A percentile compares a stretch with the other conserved stretches of the same genome.
These are phyloP conservation scores for Knoxia roxburghii DNA, from an alignment of 257 asterid genomes.

Conservation along the genomic window DNA sequence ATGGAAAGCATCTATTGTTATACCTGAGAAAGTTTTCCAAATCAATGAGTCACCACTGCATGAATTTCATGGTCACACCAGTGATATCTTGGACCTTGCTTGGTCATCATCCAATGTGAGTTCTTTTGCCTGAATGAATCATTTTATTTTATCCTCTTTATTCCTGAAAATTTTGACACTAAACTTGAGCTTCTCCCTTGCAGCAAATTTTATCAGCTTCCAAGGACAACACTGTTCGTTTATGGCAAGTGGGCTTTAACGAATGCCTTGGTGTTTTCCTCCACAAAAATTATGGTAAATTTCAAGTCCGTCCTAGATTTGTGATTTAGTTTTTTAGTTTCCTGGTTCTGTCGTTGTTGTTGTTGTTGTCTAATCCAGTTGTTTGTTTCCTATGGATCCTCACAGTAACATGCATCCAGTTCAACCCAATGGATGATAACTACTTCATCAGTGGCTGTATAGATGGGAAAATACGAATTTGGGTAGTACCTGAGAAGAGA, in stretches of 20 bases:
- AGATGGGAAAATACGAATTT: slow-evolving; percentile 81
- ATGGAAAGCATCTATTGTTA: slow-evolving; percentile 24
- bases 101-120: slow-evolving; percentile 88
- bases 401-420: slow-evolving; percentile 86
- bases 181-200: slow-evolving; percentile 17
- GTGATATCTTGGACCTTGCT: slow-evolving; percentile 61
- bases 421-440: slow-evolving; percentile 70
- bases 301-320: neutral
- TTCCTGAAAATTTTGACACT: no score
- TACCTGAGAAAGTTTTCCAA: slow-evolving; percentile 59
- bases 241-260: slow-evolving; percentile 55
- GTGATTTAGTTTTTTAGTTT: neutral
- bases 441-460: slow-evolving; percentile 72
- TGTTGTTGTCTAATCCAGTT: no score
- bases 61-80: slow-evolving; percentile 52
- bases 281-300: slow-evolving; percentile 68
- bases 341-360: neutral
- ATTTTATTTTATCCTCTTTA: no score
- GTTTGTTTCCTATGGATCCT: slow-evolving; percentile 20
- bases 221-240: slow-evolving; percentile 66
- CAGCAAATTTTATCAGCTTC: slow-evolving; percentile 77
- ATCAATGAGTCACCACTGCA: slow-evolving; percentile 50
- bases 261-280: slow-evolving; percentile 56
- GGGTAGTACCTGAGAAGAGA: slow-evolving; percentile 54
- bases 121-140: slow-evolving; percentile 4